Conservation (phyloP, 2,329 filamentous ascomycete genomes). For the Diaporthe ilicicola region DNA sequence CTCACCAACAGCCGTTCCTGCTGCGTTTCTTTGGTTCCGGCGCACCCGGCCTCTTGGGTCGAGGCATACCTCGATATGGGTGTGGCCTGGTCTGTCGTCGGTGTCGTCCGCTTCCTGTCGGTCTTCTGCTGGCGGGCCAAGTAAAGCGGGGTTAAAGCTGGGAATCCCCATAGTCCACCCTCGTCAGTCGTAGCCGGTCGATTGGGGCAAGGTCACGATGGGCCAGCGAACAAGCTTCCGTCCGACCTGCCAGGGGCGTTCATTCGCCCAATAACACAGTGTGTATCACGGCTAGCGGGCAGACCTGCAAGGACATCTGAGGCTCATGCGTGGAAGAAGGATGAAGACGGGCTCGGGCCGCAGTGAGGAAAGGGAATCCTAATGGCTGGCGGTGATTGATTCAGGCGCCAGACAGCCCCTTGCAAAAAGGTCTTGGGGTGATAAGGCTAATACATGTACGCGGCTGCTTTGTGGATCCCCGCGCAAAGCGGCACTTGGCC, state of each 20-base stretch:
- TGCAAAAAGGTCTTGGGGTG: slow-evolving; percentile 18
- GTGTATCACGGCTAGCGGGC: neutral
- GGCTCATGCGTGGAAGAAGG: slow-evolving; percentile 5
- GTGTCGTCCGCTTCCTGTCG: slow-evolving; percentile 22
- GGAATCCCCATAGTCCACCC: slow-evolving; percentile 32
- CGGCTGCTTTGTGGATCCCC: slow-evolving; percentile 20
- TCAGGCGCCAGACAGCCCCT: slow-evolving; percentile 18
- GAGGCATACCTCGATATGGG: slow-evolving; percentile 60
- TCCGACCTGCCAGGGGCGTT: neutral
- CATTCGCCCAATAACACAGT: neutral
- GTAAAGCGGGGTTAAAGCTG: slow-evolving; percentile 30
- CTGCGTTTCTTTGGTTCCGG: slow-evolving; percentile 73
- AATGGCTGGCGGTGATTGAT: slow-evolving; percentile 22
- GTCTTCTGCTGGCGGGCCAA: slow-evolving; percentile 30
- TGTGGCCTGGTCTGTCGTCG: slow-evolving; percentile 17
- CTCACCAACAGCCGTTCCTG: slow-evolving; percentile 74
- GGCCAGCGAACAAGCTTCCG: neutral
- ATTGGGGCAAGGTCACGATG: slow-evolving; percentile 5
- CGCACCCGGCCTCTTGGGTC: slow-evolving; percentile 70
- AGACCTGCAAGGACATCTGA: slow-evolving; percentile 4
- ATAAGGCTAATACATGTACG: slow-evolving; percentile 25
- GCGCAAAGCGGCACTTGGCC: slow-evolving; percentile 13
- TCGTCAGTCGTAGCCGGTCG: slow-evolving; percentile 14
- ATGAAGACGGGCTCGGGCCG: slow-evolving; percentile 14
- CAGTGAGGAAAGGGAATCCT: neutral